phyloP scores from a whole-genome alignment of 441 rosid species.

The Daphne laureola region DNA sequence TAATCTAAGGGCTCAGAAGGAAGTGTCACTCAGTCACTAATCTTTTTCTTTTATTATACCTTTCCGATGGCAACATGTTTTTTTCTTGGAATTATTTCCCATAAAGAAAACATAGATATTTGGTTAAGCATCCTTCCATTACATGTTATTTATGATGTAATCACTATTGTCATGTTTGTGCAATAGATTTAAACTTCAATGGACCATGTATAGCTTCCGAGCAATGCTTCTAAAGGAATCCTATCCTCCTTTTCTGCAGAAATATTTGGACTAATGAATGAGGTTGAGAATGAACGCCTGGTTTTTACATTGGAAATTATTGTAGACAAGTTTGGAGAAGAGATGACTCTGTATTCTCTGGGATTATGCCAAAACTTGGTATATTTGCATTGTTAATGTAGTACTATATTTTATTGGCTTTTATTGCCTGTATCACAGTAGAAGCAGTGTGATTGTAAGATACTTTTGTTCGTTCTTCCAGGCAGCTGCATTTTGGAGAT shows the following conservation, averaged over 20 bases:
- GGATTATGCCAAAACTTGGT: slow-evolving; percentile 97
- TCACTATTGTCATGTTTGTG: too few species aligned
- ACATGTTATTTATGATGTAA: background rate
- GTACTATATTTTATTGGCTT: background rate
- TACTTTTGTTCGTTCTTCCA: slow-evolving; percentile 19
- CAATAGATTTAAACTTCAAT: too few species aligned
- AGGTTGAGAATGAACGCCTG: slow-evolving; percentile 92
- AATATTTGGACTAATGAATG: slow-evolving; percentile 88
- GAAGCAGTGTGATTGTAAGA: background rate
- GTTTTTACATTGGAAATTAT: slow-evolving; percentile 87
- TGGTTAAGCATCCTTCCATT: background rate
- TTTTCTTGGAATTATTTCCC: too few species aligned
- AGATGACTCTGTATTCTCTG: slow-evolving; percentile 89
- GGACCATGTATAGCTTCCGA: too few species aligned
- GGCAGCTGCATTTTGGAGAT: slow-evolving; percentile 98
- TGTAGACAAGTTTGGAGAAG: slow-evolving; percentile 94
- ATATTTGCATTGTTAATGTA: slow-evolving; percentile 12
- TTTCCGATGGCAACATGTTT: too few species aligned
- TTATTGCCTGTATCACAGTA: slow-evolving; percentile 9
- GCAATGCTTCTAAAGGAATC: background rate
- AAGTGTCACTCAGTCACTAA: too few species aligned
- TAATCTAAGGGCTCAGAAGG: too few species aligned
- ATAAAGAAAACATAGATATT: too few species aligned
- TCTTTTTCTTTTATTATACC: too few species aligned
- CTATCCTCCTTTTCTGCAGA: slow-evolving; percentile 34